Conservation (phyloP, 805 yeast genomes). For the Wickerhamomyces ciferrii region DNA sequence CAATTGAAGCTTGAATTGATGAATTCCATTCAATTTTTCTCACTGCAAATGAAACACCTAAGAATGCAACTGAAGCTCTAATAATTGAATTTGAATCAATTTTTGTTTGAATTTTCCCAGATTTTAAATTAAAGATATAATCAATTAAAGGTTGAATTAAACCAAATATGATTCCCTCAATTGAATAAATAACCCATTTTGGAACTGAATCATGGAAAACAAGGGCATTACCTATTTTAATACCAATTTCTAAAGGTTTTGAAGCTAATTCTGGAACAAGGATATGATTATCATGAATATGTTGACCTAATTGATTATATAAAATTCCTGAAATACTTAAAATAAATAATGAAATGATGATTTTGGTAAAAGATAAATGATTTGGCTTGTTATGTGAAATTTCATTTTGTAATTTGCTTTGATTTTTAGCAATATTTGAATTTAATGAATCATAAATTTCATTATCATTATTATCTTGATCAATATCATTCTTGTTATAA, state of each 20-base stretch:
- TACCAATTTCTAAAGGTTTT: constrained; percentile 35
- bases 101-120: constrained; percentile 8
- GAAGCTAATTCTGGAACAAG: constrained; percentile 34
- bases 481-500: constrained; percentile 36
- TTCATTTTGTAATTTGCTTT: constrained; percentile 19
- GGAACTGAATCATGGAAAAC: constrained; percentile 13
- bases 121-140: constrained; percentile 7
- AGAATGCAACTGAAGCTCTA: constrained; percentile 49
- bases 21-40: constrained; percentile 67
- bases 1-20: constrained; percentile 55
- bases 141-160: constrained; percentile 41
- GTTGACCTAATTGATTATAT: constrained; percentile 47
- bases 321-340: constrained; percentile 43
- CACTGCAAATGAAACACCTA: constrained; percentile 69
- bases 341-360: constrained; percentile 10
- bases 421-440: constrained; percentile 25
- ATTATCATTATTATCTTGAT: constrained; percentile 21
- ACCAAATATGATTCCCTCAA: constrained; percentile 61
- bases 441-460: constrained; percentile 27
- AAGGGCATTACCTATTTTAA: constrained; percentile 14
- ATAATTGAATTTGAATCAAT: constrained; percentile 19
- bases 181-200: constrained; percentile 27
- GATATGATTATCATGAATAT: constrained; percentile 46
- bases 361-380: not conserved
- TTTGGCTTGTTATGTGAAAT: constrained; percentile 1